phyloP scores from a whole-genome alignment of 2,329 filamentous ascomycete genomes.

The Thielaviopsis musarum region DNA sequence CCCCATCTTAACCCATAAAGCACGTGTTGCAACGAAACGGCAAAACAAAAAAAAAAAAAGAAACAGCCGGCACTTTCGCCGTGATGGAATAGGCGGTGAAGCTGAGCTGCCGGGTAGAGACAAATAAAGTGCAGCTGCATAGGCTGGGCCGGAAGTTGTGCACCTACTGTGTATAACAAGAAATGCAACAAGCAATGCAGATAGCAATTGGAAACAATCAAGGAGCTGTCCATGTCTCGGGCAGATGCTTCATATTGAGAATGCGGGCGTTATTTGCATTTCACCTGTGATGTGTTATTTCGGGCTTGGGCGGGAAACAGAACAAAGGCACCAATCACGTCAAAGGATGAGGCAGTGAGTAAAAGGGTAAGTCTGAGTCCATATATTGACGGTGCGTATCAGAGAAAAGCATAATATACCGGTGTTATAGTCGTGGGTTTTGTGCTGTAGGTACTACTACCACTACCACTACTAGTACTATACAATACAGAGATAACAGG shows the following conservation, averaged over 20 bases:
- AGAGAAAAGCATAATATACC: background rate
- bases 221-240: background rate
- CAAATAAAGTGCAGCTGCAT: too few relatives aligned
- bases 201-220: background rate
- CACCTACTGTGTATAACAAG: too few relatives aligned
- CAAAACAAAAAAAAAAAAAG: too few relatives aligned
- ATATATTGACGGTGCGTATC: background rate
- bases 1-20: background rate
- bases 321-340: background rate
- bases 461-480: too few relatives aligned
- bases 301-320: background rate
- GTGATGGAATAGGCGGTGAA: too few relatives aligned
- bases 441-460: background rate
- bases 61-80: too few relatives aligned
- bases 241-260: background rate
- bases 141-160: too few relatives aligned
- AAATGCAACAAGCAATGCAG: too few relatives aligned
- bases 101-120: too few relatives aligned
- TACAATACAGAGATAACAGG: background rate
- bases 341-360: background rate
- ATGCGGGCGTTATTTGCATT: background rate
- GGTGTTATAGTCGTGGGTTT: background rate
- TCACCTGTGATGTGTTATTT: background rate
- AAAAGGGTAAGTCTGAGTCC: too few relatives aligned
- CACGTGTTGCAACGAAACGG: background rate